Evolutionary conservation across 2,329 filamentous ascomycete genomes (phyloP).

Genomic region (Fusarium duplospermum): DNA sequence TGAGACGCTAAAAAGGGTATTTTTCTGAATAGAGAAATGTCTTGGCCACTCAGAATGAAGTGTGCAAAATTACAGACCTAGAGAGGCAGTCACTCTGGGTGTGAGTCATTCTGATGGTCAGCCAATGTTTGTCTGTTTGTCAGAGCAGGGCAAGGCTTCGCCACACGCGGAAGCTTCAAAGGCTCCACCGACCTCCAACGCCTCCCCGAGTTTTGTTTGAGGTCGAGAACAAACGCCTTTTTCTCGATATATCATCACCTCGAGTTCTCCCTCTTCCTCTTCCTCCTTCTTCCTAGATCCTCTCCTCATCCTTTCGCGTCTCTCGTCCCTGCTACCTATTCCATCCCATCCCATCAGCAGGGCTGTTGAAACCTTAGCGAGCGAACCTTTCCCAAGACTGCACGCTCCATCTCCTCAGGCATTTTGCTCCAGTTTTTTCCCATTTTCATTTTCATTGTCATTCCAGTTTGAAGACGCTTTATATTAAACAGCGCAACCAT

Average conservation of each 20-base stretch:
- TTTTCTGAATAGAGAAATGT: not conserved
- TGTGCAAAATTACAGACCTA: conserved; percentile 13
- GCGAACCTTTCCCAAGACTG: not conserved
- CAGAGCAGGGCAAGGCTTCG: conserved; percentile 22
- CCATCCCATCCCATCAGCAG: not conserved
- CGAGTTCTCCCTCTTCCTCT: not conserved
- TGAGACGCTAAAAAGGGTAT: conserved; percentile 7
- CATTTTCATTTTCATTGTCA: conserved; percentile 18
- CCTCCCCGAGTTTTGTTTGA: conserved; percentile 35
- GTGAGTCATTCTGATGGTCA: conserved; percentile 36
- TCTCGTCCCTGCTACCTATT: not conserved
- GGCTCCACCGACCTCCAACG: conserved; percentile 32
- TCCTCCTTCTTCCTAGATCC: not conserved
- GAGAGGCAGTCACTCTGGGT: conserved; percentile 19
- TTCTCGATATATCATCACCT: conserved; percentile 26
- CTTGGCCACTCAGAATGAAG: conserved; percentile 11
- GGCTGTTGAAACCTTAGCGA: conserved; percentile 2
- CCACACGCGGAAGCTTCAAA: conserved; percentile 31
- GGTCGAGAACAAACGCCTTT: conserved; percentile 1
- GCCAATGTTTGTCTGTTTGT: conserved; percentile 28
- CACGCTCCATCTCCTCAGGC: conserved; percentile 2
- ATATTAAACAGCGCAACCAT: conserved; percentile 45
- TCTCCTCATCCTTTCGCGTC: not conserved
- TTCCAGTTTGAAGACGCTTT: conserved; percentile 46
- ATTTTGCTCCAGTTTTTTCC: not conserved